These are phyloP conservation scores for Paracamarosporium sp. DNA, from an alignment of 2,329 filamentous ascomycete genomes.

Conservation along the genomic window DNA sequence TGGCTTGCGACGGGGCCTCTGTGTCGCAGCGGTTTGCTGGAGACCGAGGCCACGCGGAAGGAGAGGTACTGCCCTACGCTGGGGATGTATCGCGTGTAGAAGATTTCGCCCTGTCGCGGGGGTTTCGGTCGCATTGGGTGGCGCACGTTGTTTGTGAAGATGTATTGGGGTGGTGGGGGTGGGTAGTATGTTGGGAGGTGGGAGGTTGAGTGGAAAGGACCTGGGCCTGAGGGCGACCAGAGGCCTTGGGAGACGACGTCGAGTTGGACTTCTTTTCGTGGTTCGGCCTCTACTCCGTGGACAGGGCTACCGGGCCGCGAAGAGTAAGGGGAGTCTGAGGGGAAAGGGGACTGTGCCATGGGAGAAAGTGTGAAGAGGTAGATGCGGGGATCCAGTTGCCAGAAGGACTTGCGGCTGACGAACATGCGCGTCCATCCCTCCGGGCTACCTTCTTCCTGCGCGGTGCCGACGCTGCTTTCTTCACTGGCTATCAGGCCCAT, in stretches of 20 bases:
- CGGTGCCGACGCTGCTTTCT: conserved; percentile 75
- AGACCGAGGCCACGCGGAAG: conserved; percentile 81
- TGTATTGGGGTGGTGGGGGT: conserved; percentile 81
- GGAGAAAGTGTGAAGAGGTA: conserved; percentile 88
- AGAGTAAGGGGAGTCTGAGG: conserved; percentile 57
- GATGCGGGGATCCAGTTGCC: conserved; percentile 86
- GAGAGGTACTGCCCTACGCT: conserved; percentile 84
- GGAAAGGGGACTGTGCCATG: conserved; percentile 56
- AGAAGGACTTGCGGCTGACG: conserved; percentile 80
- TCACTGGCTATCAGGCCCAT: conserved; percentile 85
- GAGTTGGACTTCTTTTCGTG: conserved; percentile 34
- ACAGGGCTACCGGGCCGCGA: conserved; percentile 61
- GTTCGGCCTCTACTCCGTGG: conserved; percentile 19
- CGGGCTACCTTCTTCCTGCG: conserved; percentile 65
- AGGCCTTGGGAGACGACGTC: conserved; percentile 42
- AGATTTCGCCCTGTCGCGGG: conserved; percentile 85
- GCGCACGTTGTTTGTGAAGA: conserved; percentile 76
- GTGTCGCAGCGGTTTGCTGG: conserved; percentile 68
- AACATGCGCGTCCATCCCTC: conserved; percentile 83
- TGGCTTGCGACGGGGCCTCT: conserved; percentile 59
- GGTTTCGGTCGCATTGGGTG: conserved; percentile 90
- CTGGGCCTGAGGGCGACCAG: conserved; percentile 54
- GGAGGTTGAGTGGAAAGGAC: conserved; percentile 81
- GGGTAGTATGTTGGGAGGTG: conserved; percentile 92
- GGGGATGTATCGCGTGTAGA: conserved; percentile 88